Conservation (phyloP, 2,329 filamentous ascomycete genomes). For the Verticillium dahliae region DNA sequence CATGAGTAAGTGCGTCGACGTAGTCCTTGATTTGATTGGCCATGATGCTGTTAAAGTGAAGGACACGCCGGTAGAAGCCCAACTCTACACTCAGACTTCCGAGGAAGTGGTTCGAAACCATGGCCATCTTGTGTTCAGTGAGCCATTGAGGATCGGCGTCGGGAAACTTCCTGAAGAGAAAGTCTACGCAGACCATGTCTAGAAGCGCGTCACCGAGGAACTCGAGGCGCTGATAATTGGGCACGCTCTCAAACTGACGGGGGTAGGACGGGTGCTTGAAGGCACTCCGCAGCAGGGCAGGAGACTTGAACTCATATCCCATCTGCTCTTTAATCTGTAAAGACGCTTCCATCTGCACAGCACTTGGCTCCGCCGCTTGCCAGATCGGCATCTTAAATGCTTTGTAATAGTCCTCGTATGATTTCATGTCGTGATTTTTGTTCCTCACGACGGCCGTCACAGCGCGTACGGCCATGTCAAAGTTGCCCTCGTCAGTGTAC, state of each 20-base stretch:
- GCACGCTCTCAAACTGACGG: slow-evolving; percentile 67
- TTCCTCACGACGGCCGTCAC: slow-evolving; percentile 66
- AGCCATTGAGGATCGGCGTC: slow-evolving; percentile 89
- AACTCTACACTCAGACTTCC: slow-evolving; percentile 74
- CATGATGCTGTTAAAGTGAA: slow-evolving; percentile 39
- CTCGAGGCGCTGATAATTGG: slow-evolving; percentile 84
- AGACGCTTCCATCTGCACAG: slow-evolving; percentile 63
- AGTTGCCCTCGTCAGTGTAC: slow-evolving; percentile 28
- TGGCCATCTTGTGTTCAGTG: slow-evolving; percentile 98
- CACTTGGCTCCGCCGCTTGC: slow-evolving; percentile 56
- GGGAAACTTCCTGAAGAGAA: slow-evolving; percentile 71
- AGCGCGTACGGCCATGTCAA: slow-evolving; percentile 54
- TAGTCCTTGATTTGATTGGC: slow-evolving; percentile 44
- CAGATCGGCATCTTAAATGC: slow-evolving; percentile 66
- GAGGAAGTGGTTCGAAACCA: slow-evolving; percentile 94
- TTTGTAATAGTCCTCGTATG: slow-evolving; percentile 67
- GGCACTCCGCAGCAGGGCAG: slow-evolving; percentile 72
- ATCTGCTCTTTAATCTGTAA: slow-evolving; percentile 52
- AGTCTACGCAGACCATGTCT: slow-evolving; percentile 78
- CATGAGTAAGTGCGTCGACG: slow-evolving; percentile 51
- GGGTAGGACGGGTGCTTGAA: slow-evolving; percentile 86
- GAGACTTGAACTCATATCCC: slow-evolving; percentile 63
- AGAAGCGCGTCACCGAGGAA: slow-evolving; percentile 87
- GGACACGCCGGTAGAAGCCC: slow-evolving; percentile 69
- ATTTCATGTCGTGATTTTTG: slow-evolving; percentile 60